phyloP scores from a whole-genome alignment of 768 basidiomycete genomes.

The Amanita pseudoporphyria region DNA sequence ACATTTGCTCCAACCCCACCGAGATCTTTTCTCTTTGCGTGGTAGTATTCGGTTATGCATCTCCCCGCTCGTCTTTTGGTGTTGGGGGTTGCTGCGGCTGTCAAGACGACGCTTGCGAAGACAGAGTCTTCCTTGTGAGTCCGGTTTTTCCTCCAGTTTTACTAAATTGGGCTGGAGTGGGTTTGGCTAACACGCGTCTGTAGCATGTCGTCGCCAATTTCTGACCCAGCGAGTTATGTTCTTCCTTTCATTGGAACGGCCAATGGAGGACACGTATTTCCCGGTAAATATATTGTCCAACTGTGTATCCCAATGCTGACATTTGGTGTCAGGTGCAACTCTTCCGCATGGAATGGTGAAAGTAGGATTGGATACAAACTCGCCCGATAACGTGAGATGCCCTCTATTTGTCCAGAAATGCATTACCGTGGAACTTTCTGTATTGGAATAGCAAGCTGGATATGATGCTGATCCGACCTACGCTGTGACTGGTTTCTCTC shows the following conservation, averaged over 20 bases:
- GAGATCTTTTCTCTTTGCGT: too few relatives aligned
- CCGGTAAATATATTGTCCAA: slow-evolving; percentile 29
- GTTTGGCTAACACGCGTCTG: neutral
- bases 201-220: neutral
- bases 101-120: too few relatives aligned
- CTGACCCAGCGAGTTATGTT: slow-evolving; percentile 36
- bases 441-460: slow-evolving; percentile 31
- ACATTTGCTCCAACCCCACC: too few relatives aligned
- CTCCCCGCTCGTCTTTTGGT: neutral
- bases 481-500: slow-evolving; percentile 50
- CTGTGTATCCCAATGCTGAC: neutral
- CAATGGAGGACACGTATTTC: slow-evolving; percentile 58
- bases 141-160: too few relatives aligned
- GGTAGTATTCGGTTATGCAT: too few relatives aligned
- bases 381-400: slow-evolving; percentile 42
- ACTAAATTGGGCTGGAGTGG: neutral
- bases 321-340: slow-evolving; percentile 39
- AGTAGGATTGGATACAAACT: slow-evolving; percentile 58
- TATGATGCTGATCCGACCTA: slow-evolving; percentile 33
- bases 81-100: neutral
- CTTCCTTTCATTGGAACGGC: slow-evolving; percentile 57
- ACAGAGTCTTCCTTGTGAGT: neutral
- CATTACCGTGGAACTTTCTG: neutral
- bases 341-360: slow-evolving; percentile 66
- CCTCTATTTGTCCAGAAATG: neutral